Conservation (phyloP, 345 rosid species). For the Toxicodendron radicans region DNA sequence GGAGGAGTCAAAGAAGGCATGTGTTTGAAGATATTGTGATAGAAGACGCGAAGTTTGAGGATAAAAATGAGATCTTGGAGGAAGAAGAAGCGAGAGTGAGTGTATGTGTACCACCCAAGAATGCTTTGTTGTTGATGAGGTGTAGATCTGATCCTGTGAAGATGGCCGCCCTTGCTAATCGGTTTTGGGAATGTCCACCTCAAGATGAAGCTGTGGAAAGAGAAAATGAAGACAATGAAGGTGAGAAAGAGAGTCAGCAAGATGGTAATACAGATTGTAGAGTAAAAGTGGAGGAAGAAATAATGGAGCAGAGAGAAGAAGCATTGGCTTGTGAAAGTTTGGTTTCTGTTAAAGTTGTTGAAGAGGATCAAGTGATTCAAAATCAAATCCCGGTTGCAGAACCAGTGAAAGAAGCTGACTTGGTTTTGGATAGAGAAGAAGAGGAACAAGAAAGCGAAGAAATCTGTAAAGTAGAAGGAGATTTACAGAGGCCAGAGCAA, state of each 20-base stretch:
- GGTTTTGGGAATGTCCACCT: slow-evolving; percentile 63
- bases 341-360: slow-evolving; percentile 27
- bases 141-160: slow-evolving; percentile 96
- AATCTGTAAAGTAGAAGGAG: slow-evolving; percentile 4
- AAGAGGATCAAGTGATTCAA: slow-evolving; percentile 13
- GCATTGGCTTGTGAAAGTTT: slow-evolving; percentile 25
- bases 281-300: slow-evolving; percentile 29
- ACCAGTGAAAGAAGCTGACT: slow-evolving; percentile 17
- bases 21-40: slow-evolving; percentile 69
- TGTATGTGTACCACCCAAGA: slow-evolving; percentile 85
- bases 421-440: slow-evolving; percentile 13
- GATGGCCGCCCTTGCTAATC: slow-evolving; percentile 82
- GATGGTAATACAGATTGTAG: background rate
- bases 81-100: slow-evolving; percentile 54
- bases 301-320: slow-evolving; percentile 27
- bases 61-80: slow-evolving; percentile 29
- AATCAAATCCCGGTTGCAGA: slow-evolving; percentile 9
- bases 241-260: background rate
- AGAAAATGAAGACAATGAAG: slow-evolving; percentile 8
- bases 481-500: slow-evolving; percentile 1
- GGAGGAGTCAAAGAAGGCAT: slow-evolving; percentile 69
- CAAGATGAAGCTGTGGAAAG: slow-evolving; percentile 25
- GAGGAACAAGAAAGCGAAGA: slow-evolving; percentile 5
- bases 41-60: slow-evolving; percentile 36
- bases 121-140: slow-evolving; percentile 84